phyloP scores from a whole-genome alignment of 768 basidiomycete genomes.

The Cubamyces sp. region DNA sequence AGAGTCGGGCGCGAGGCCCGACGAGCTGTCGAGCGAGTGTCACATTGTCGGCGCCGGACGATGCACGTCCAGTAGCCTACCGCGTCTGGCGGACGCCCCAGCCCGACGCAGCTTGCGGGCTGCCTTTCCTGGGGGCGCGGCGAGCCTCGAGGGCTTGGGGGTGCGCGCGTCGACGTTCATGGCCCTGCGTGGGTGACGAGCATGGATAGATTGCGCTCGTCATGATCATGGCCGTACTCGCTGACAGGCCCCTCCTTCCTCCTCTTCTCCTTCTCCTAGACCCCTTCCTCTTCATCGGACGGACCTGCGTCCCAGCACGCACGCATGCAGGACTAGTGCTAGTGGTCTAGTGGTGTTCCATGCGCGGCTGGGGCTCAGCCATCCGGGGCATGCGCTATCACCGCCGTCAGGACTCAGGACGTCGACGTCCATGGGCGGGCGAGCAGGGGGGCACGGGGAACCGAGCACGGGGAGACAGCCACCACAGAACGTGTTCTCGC shows the following conservation, averaged over 20 bases:
- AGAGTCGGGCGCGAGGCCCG: background rate
- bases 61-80: background rate
- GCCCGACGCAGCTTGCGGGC: background rate
- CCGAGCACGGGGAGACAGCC: slow-evolving; percentile 1
- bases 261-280: too few relatives aligned
- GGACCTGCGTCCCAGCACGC: too few relatives aligned
- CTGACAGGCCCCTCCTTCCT: too few relatives aligned
- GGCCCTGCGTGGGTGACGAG: too few relatives aligned
- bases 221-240: background rate
- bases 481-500: too few relatives aligned
- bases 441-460: background rate
- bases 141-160: too few relatives aligned
- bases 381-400: background rate
- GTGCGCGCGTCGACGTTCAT: background rate
- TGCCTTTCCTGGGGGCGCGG: background rate
- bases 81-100: background rate
- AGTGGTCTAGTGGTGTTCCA: background rate
- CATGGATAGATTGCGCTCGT: slow-evolving; percentile 10
- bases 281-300: too few relatives aligned
- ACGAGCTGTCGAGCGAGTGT: background rate
- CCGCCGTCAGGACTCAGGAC: background rate
- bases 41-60: too few relatives aligned
- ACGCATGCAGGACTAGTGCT: too few relatives aligned
- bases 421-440: background rate
- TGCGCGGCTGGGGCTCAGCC: background rate